Base-by-base conservation (phyloP, 2,329 filamentous ascomycete species). In the Pseudogymnoascus verrucosus region DNA sequence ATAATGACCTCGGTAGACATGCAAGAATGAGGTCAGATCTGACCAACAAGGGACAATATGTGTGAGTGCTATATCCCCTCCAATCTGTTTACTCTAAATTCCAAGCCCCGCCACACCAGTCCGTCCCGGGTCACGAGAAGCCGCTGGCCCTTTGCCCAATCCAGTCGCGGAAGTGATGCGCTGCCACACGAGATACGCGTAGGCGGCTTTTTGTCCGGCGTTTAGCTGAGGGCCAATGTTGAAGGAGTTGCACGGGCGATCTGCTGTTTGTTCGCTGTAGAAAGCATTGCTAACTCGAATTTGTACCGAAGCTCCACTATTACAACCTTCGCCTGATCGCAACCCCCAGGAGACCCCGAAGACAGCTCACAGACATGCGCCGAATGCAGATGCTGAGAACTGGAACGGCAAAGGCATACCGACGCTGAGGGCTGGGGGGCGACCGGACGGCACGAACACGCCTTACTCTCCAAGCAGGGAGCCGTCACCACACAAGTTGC, bases 1-100 rank as follows among this genome's bases (percentile, higher is more conserved):
- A 57, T 57, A 54, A 54, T 54, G 47, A 57, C 26, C 47, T 57
- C 47, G 47, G 47, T 57, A 57, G 10, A 57, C 47, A 57, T 57
- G n/a, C n/a, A 57, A 57, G 26, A 57, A 57, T 57, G 47, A 57
- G 47, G 47, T 57, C 26, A 57, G 26, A 57, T 7, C 47, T 57
- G 26, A 57, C 14, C 8, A 57, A 2, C 26, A 57, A 57, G 47
- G 47, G 47, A 57, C 47, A 57, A 57, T 57, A 57, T 57, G 47
- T 57, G 47, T 57, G 47, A 57, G 47, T 34, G 28, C 47, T 16
- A 28, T 8, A 31, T 16, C 44, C 44, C 47, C 23, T 8, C 47
- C 47, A 26, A 57, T 57, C 26, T 57, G 47, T 57, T 57, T 57
- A 34, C 47, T 57, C 47, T 12, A 34, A 19, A 57, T 31, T n/a